Percentiles rank a stretch among this genome's conserved stretches.
phyloP scores from a whole-genome alignment of 805 yeast genomes.

The Sugiyamaella chiloensis region DNA sequence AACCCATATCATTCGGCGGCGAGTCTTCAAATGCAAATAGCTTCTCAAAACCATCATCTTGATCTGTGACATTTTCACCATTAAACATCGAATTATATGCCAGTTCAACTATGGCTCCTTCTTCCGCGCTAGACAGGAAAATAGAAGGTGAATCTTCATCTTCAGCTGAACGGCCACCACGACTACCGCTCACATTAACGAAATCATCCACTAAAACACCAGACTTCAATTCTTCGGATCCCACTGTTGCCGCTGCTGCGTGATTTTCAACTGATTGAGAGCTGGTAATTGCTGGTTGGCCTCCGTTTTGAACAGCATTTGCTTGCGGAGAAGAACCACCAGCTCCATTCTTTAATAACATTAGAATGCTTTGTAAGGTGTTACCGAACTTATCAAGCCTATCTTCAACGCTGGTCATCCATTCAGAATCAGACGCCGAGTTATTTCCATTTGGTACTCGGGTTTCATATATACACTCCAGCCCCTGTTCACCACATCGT shows the following conservation, averaged over 20 bases:
- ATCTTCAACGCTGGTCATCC: conserved; percentile 40
- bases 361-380: conserved; percentile 39
- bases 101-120: not conserved
- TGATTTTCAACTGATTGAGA: not conserved
- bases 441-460: conserved; percentile 44
- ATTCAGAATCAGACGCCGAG: conserved; percentile 21
- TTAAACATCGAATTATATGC: conserved; percentile 1
- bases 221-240: not conserved
- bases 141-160: not conserved
- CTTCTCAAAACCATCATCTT: conserved; percentile 2
- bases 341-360: conserved; percentile 33
- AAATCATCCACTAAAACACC: not conserved
- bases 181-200: not conserved
- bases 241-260: not conserved
- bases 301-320: not conserved
- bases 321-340: not conserved
- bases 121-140: not conserved
- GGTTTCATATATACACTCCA: conserved; percentile 56
- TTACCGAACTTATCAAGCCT: conserved; percentile 40
- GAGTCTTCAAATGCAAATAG: not conserved
- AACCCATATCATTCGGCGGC: not conserved
- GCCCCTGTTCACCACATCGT: conserved; percentile 50
- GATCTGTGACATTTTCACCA: conserved; percentile 6
- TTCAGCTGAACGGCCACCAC: not conserved
- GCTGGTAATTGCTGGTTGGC: not conserved